Evolutionary conservation across 805 yeast species (phyloP), one percentile per base, ranked within the genome.

Genomic region (Saccharomycodes ludwigii): DNA sequence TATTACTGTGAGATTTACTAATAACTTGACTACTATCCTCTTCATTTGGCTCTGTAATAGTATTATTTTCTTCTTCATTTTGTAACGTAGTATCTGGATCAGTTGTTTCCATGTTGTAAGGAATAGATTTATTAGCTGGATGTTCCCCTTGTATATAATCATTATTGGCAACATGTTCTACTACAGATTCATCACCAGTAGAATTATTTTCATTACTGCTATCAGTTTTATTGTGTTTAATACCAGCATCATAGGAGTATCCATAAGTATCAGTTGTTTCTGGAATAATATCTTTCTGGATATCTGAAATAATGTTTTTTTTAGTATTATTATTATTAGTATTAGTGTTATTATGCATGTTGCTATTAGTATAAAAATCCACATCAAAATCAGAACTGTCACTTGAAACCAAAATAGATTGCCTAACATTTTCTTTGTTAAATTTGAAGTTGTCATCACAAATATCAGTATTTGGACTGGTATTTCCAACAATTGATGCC

Each of bases 51-150:
- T 61, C 66, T 27, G 57, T 57, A 32, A 59, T 66, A 39, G 52
- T 55, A 25, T 68, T 66, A 34, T 68, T 68, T 32, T 62, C 63
- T 36, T 66, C 72, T 32, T 54, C 58, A 6, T n/a, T n/a, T n/a
- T n/a, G n/a, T n/a, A n/a, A n/a, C n/a, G n/a, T n/a, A n/a, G 77
- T 72, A 42, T 73, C 68, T 2, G 79, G n/a, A n/a, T n/a, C n/a
- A n/a, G n/a, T n/a, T n/a, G 79, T 44, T 63, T 65, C 80, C 81
- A 73, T 18, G 54, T 54, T 3, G 74, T 75, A 54, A 69, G 55
- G 35, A 59, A 65, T 26, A n/a, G n/a, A 69, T 50, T 3, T 58
- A 54, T 24, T 34, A 17, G 29, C 37, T 19, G 40, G 37, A 14
- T 35, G 41, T 17, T 32, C 39, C 13, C 45, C 40, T 14, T 47